Conservation (phyloP, 2,329 filamentous ascomycete species). For the Aspergillus costaricaensis region DNA sequence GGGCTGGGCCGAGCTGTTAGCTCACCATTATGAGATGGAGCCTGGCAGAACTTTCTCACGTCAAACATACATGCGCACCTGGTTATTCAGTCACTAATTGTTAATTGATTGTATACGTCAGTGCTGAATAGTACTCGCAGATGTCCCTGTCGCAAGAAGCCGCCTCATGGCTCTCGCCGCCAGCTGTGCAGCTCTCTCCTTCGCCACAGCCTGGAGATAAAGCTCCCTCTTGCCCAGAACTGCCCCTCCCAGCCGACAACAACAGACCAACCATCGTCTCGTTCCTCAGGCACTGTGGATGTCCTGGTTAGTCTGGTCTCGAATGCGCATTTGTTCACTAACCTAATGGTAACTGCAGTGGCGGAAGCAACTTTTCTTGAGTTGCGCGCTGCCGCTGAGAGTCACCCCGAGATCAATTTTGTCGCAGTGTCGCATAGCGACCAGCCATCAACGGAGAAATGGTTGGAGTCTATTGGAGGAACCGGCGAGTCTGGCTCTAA, state of each 20-base stretch:
- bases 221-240: neutral
- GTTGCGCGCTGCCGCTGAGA: neutral
- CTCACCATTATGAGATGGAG: no score
- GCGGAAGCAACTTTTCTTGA: slow-evolving; percentile 1
- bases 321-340: neutral
- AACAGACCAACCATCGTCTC: neutral
- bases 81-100: neutral
- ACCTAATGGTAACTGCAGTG: neutral
- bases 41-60: no score
- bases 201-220: neutral
- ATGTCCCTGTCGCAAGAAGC: slow-evolving; percentile 1
- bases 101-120: no score
- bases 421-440: slow-evolving; percentile 4
- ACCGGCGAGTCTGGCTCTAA: neutral
- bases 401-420: neutral
- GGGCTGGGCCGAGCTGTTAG: no score
- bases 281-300: slow-evolving; percentile 10
- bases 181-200: neutral
- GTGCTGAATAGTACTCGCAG: neutral
- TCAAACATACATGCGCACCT: neutral
- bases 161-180: slow-evolving; percentile 2
- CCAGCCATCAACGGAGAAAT: neutral
- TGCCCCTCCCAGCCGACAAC: slow-evolving; percentile 1
- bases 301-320: neutral
- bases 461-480: neutral